A percentile compares a stretch with the other conserved stretches of the same genome.
Conservation (phyloP, 441 rosid genomes). For the Jatropha podagrica region DNA sequence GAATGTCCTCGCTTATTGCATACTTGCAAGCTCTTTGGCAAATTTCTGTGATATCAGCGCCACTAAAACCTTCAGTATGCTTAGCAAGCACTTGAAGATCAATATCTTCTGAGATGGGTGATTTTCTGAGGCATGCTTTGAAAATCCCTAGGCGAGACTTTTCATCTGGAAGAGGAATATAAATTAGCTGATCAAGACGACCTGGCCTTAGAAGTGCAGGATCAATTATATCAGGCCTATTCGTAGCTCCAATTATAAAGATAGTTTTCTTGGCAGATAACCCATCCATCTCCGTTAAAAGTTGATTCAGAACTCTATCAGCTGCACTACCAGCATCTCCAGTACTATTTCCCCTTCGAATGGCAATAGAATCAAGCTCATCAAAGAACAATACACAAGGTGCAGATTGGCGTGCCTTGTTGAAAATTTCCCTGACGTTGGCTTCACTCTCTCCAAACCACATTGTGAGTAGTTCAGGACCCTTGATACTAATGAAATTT, state of each 20-base stretch:
- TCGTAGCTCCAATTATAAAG: slow-evolving; percentile 26
- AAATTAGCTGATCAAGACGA: slow-evolving; percentile 23
- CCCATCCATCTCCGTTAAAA: slow-evolving; percentile 28
- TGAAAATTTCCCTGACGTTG: no score
- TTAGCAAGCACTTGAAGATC: slow-evolving; percentile 16
- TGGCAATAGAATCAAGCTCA: no score
- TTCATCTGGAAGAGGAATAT: slow-evolving; percentile 25
- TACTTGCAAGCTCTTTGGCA: no score
- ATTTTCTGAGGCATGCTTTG: slow-evolving; percentile 22
- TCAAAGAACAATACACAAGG: no score
- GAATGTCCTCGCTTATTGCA: no score
- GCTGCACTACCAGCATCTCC: slow-evolving; percentile 26
- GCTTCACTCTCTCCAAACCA: no score
- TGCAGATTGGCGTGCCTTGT: no score
- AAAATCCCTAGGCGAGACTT: slow-evolving; percentile 17
- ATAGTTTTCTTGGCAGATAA: slow-evolving; percentile 25
- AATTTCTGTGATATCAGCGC: no score
- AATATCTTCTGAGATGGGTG: slow-evolving; percentile 21
- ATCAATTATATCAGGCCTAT: background rate
- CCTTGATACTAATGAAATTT: no score
- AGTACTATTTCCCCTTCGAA: background rate
- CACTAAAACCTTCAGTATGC: no score
- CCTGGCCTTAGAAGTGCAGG: slow-evolving; percentile 29
- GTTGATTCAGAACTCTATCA: slow-evolving; percentile 26
- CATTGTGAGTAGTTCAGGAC: no score